Base-by-base conservation (phyloP, 495 filamentous ascomycete genomes). In the Apodospora peruviana region DNA sequence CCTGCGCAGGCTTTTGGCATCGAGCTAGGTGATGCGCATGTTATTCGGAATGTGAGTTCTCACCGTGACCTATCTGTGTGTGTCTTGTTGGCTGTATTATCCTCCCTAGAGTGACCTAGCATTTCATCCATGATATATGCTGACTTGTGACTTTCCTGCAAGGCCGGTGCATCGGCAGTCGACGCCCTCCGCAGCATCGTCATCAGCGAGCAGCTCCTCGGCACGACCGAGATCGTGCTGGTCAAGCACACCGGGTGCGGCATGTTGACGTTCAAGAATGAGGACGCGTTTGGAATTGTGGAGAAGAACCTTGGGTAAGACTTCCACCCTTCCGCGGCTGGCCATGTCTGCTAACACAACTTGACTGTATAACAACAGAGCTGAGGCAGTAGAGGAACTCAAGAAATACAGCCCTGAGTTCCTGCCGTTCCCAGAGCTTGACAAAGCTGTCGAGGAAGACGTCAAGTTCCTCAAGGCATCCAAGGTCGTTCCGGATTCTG, bases 241-340 rank as follows among this genome's bases (percentile, higher is more conserved):
- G 69, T 94, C 48, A 91, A 95, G 67, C 87, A 94, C 44, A 84
- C 78, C 5, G 84, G 82, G 4, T 94, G 88, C 56, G 88, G 88
- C 22, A 93, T 93, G 89, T 57, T 90, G 35, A 88, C 81, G 0
- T 94, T 91, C 56, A 74, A 72, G 4, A 87, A 91, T 48, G 74
- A 77, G 47, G 80, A 79, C 46, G 78, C 84, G 14, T 73, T 76
- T 3, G 59, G 24, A 1, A 56, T 82, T 29, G 79, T 91, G 7
- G 68, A 71, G 59, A 58, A 79, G 64, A 82, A 84, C 20, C 67
- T 72, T 67, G 45, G 77, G 74, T 57, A 9, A 25, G 59, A 53
- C 32, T 40, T 36, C 39, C 44, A 22, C 23, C n/a, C 32, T 22
- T 19, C 12, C 12, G 2, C 21, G 25, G 19, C 1, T n/a, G 10